A percentile compares a stretch with the other conserved stretches of the same genome.
phyloP scores from a whole-genome alignment of 106 monocot genomes.

The Ottelia alismoides region DNA sequence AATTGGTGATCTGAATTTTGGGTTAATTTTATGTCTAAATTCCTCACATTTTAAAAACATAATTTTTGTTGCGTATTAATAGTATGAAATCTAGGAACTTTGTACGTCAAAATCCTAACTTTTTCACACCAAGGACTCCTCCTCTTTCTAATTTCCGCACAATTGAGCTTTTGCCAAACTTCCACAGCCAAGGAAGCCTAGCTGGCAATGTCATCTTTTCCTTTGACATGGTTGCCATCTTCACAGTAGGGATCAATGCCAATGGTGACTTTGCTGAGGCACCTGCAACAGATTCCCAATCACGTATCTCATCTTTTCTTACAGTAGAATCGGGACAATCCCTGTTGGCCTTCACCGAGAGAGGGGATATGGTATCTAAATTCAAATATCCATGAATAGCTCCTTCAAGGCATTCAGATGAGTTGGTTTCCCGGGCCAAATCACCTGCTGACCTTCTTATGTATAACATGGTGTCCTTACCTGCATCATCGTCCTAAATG shows the following conservation, averaged over 20 bases:
- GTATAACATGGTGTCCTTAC: slow-evolving; percentile 17
- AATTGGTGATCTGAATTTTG: too few relatives aligned
- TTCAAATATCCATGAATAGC: neutral
- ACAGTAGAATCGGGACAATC: too few relatives aligned
- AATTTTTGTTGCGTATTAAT: too few relatives aligned
- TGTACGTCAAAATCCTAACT: neutral
- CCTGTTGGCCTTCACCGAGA: slow-evolving; percentile 1
- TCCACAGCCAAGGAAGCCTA: slow-evolving; percentile 49
- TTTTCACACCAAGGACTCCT: neutral
- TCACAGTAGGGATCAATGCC: slow-evolving; percentile 1
- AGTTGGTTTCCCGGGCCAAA: slow-evolving; percentile 7
- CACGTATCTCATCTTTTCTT: neutral
- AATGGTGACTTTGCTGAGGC: neutral
- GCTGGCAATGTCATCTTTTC: slow-evolving; percentile 20
- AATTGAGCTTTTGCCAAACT: slow-evolving; percentile 21
- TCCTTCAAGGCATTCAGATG: neutral
- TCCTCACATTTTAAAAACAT: too few relatives aligned
- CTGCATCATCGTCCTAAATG: slow-evolving; percentile 1
- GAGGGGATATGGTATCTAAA: neutral
- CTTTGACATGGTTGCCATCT: slow-evolving; percentile 6
- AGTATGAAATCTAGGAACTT: too few relatives aligned
- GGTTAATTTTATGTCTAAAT: too few relatives aligned
- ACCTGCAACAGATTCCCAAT: neutral
- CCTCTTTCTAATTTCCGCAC: slow-evolving; percentile 16
- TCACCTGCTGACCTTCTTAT: slow-evolving; percentile 32